Conservation (phyloP, 1,139 yeast genomes). For the Yamadazyma pseudoaaseri region DNA sequence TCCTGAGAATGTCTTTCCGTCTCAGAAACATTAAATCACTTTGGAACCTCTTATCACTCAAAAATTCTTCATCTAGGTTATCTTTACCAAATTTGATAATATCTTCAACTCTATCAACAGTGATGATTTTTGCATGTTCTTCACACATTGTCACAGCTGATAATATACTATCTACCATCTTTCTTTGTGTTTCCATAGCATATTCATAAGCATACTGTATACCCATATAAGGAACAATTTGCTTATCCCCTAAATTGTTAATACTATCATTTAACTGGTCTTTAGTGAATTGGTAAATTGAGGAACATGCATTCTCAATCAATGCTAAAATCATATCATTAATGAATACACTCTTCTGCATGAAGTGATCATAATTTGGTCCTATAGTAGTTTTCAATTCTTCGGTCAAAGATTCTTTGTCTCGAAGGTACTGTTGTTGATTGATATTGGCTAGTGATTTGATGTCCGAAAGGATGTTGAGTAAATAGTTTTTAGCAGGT, state of each 20-base stretch:
- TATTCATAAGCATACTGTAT: constrained; percentile 66
- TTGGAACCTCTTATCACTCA: constrained; percentile 67
- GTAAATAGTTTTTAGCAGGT: constrained; percentile 86
- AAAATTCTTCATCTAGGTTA: constrained; percentile 56
- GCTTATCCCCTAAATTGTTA: constrained; percentile 54
- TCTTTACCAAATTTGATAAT: constrained; percentile 65
- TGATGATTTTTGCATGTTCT: constrained; percentile 58
- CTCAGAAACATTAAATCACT: constrained; percentile 84
- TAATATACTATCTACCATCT: constrained; percentile 62
- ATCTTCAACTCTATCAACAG: constrained; percentile 58
- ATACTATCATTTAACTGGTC: constrained; percentile 54
- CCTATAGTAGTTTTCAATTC: constrained; percentile 52
- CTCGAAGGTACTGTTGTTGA: constrained; percentile 50
- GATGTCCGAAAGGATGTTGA: constrained; percentile 69
- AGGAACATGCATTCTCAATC: constrained; percentile 60
- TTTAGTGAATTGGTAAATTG: constrained; percentile 62
- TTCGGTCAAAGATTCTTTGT: constrained; percentile 40
- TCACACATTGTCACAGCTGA: constrained; percentile 69
- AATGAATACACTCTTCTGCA: constrained; percentile 52
- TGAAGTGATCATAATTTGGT: constrained; percentile 61
- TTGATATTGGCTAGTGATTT: constrained; percentile 60
- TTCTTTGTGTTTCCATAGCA: constrained; percentile 66
- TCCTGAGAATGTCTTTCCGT: constrained; percentile 60
- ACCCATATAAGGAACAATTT: constrained; percentile 59
- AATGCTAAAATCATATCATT: constrained; percentile 60